Evolutionary conservation across 768 basidiomycete genomes (phyloP).

Genomic region (Lentinula boryana): DNA sequence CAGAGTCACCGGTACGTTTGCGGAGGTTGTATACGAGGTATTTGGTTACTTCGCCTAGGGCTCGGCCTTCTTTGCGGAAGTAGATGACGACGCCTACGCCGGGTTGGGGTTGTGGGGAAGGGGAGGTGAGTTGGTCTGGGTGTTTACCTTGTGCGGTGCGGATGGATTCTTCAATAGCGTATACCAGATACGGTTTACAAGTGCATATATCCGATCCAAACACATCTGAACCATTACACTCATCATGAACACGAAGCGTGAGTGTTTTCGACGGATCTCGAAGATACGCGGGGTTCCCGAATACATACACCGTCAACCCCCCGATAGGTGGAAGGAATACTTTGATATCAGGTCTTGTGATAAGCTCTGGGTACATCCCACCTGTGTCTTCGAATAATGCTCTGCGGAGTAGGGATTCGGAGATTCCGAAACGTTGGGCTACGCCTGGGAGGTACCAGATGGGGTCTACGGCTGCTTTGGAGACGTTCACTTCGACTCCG

Average conservation of each 20-base stretch:
- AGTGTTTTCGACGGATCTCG: conserved; percentile 73
- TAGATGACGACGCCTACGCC: conserved; percentile 94
- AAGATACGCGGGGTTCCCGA: conserved; percentile 79
- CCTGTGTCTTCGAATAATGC: conserved; percentile 95
- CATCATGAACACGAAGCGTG: conserved; percentile 88
- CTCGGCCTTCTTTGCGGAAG: conserved; percentile 91
- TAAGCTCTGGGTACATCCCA: conserved; percentile 93
- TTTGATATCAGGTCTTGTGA: conserved; percentile 94
- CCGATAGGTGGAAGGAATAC: conserved; percentile 96
- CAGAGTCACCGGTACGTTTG: conserved; percentile 90
- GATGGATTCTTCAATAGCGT: conserved; percentile 91
- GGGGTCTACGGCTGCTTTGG: conserved; percentile 93
- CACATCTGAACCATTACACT: conserved; percentile 51
- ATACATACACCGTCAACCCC: conserved; percentile 86
- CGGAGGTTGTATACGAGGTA: conserved; percentile 96
- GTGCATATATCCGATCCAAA: conserved; percentile 78
- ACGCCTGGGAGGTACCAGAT: conserved; percentile 96
- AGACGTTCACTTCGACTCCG: conserved; percentile 84
- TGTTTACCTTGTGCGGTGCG: conserved; percentile 2
- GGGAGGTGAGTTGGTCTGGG: not conserved
- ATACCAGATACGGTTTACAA: conserved; percentile 85
- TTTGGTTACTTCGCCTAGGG: conserved; percentile 89
- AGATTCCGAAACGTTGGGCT: conserved; percentile 89
- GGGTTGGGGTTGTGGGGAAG: conserved; percentile 24
- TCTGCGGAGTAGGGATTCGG: conserved; percentile 80